Evolutionary conservation across 768 basidiomycete species (phyloP).

Genomic region (Phlebiopsis gigantea): DNA sequence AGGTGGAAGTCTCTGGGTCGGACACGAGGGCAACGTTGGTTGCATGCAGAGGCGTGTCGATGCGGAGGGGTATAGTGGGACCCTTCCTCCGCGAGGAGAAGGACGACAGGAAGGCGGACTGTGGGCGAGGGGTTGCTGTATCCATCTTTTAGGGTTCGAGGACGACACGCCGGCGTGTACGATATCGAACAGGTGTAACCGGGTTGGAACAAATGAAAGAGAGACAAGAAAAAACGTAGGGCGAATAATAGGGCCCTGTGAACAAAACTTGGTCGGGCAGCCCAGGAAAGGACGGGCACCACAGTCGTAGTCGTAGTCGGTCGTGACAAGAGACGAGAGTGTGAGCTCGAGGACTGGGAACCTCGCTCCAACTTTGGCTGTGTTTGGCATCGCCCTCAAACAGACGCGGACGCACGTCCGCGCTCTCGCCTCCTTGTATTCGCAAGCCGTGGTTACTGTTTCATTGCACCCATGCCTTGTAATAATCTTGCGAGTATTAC

Average conservation of each 20-base stretch:
- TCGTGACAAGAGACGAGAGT: neutral
- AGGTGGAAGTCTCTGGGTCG: slow-evolving; percentile 34
- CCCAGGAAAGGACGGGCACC: slow-evolving; percentile 7
- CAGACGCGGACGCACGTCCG: neutral
- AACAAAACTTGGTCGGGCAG: slow-evolving; percentile 1
- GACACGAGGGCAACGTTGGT: slow-evolving; percentile 43
- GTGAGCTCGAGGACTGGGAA: neutral
- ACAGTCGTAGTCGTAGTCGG: slow-evolving; percentile 11
- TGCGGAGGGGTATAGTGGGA: slow-evolving; percentile 52
- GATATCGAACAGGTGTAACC: slow-evolving; percentile 10
- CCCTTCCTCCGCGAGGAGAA: slow-evolving; percentile 41
- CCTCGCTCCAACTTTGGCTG: slow-evolving; percentile 8
- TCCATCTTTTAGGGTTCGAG: slow-evolving; percentile 24
- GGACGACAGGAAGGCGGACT: slow-evolving; percentile 24
- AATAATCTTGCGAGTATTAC: neutral
- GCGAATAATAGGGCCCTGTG: slow-evolving; percentile 5
- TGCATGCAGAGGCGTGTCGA: slow-evolving; percentile 45
- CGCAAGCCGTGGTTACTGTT: neutral
- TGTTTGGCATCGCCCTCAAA: slow-evolving; percentile 7
- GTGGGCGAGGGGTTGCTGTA: slow-evolving; percentile 28
- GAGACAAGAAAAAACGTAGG: slow-evolving; percentile 5
- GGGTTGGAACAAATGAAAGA: slow-evolving; percentile 8
- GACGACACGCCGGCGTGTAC: slow-evolving; percentile 42
- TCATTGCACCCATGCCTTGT: neutral
- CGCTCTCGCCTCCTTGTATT: neutral